A percentile compares a stretch with the other conserved stretches of the same genome.
These are phyloP conservation scores for Huntiella bhutanensis DNA, from an alignment of 2,329 filamentous ascomycete genomes.

Conservation along the genomic window DNA sequence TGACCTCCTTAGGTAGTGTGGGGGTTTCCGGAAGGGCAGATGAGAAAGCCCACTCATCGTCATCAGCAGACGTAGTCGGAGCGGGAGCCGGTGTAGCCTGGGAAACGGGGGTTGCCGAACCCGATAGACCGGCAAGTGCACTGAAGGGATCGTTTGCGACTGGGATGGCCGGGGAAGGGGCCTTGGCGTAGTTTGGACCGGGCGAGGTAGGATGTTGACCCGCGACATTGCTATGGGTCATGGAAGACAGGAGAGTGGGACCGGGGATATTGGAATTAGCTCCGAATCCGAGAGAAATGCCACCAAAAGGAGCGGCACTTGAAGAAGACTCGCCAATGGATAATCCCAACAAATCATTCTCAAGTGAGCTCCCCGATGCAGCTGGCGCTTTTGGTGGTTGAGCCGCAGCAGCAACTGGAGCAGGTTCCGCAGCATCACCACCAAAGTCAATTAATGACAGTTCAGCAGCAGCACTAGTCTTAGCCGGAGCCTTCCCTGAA, in stretches of 20 bases:
- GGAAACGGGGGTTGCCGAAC: constrained; percentile 15
- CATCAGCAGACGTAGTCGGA: constrained; percentile 27
- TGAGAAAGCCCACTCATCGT: constrained; percentile 89
- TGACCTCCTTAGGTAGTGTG: constrained; percentile 39
- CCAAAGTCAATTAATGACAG: constrained; percentile 89
- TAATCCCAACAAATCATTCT: constrained; percentile 79
- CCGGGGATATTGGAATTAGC: constrained; percentile 49
- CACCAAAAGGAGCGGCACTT: constrained; percentile 42
- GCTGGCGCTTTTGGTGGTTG: constrained; percentile 15
- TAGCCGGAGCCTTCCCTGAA: background rate
- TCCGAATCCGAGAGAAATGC: constrained; percentile 66
- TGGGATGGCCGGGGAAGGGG: constrained; percentile 20
- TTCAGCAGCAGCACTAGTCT: constrained; percentile 45
- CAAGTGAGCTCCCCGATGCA: constrained; percentile 38
- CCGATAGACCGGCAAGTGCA: constrained; percentile 20
- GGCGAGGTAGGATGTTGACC: constrained; percentile 19
- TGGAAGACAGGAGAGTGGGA: constrained; percentile 43
- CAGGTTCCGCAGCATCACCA: constrained; percentile 34
- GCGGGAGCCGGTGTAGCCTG: constrained; percentile 16
- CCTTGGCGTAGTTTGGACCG: constrained; percentile 28
- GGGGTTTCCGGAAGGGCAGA: constrained; percentile 55
- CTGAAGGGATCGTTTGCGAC: constrained; percentile 30
- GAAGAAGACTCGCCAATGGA: constrained; percentile 44
- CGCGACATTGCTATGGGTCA: constrained; percentile 42
- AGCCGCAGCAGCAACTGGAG: constrained; percentile 23